Evolutionary conservation across 2,329 filamentous ascomycete species (phyloP).

Genomic region (Phaeosphaeriaceae sp.): DNA sequence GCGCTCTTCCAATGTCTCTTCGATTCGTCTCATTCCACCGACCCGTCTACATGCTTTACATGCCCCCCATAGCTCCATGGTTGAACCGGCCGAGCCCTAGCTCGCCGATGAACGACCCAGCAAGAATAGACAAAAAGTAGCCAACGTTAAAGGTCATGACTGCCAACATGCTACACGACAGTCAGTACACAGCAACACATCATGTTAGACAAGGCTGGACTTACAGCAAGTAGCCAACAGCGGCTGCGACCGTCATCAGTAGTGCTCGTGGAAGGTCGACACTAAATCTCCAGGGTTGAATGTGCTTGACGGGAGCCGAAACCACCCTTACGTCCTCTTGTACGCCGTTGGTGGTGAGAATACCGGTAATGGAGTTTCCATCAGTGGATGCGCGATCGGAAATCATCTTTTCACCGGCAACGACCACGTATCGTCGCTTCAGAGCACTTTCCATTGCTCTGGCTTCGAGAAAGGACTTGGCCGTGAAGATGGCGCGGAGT

Average conservation of each 20-base stretch:
- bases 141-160: slow-evolving; percentile 91
- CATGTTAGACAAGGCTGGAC: slow-evolving; percentile 46
- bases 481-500: slow-evolving; percentile 74
- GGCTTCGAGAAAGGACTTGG: slow-evolving; percentile 65
- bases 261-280: slow-evolving; percentile 77
- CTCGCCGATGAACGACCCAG: slow-evolving; percentile 83
- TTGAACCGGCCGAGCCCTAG: slow-evolving; percentile 75
- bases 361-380: slow-evolving; percentile 66
- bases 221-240: slow-evolving; percentile 84
- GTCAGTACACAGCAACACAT: slow-evolving; percentile 21
- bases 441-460: slow-evolving; percentile 76
- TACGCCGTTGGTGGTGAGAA: slow-evolving; percentile 75
- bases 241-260: slow-evolving; percentile 74
- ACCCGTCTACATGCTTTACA: slow-evolving; percentile 18
- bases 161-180: slow-evolving; percentile 75
- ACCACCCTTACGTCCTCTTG: slow-evolving; percentile 83
- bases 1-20: no score
- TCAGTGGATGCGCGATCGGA: slow-evolving; percentile 63
- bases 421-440: slow-evolving; percentile 76
- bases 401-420: slow-evolving; percentile 68
- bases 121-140: slow-evolving; percentile 82
- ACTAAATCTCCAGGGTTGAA: slow-evolving; percentile 78
- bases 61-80: slow-evolving; percentile 34
- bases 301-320: slow-evolving; percentile 59
- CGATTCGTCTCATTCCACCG: no score